phyloP scores from a whole-genome alignment of 306 rosid species.

The Begonia fuchsioides region DNA sequence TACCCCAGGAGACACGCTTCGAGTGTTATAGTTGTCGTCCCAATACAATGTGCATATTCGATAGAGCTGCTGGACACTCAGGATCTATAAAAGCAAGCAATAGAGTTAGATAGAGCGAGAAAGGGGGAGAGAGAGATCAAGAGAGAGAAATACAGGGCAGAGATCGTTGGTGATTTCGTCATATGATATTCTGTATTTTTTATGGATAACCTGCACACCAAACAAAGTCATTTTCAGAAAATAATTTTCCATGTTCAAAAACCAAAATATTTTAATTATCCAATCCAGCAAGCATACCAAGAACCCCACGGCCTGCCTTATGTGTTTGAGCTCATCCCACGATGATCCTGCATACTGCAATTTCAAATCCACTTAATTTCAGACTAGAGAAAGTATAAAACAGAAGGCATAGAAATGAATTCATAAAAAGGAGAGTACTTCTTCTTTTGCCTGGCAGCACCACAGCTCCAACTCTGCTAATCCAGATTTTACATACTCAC shows the following conservation, averaged over 20 bases:
- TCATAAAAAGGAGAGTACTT: conserved; percentile 25
- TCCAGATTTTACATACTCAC: conserved; percentile 95
- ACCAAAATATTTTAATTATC: too few relatives aligned
- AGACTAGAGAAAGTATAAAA: background rate
- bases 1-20: conserved; percentile 92
- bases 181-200: conserved; percentile 90
- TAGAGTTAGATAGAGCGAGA: conserved; percentile 9
- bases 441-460: conserved; percentile 97
- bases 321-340: conserved; percentile 99
- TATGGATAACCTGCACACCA: conserved; percentile 88
- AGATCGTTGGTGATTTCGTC: conserved; percentile 95
- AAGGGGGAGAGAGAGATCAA: too few relatives aligned
- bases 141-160: conserved; percentile 68
- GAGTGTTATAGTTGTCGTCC: conserved; percentile 93
- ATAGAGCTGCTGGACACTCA: conserved; percentile 96
- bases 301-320: conserved; percentile 97
- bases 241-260: too few relatives aligned
- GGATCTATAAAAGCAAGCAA: conserved; percentile 42
- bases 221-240: conserved; percentile 9
- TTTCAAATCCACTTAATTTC: background rate
- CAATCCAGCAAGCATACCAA: conserved; percentile 36
- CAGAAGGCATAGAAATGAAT: background rate
- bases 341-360: conserved; percentile 94
- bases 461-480: conserved; percentile 96
- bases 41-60: conserved; percentile 95